These are phyloP conservation scores for Cyberlindnera euphorbiae DNA, from an alignment of 805 yeast species.

Conservation along the genomic window DNA sequence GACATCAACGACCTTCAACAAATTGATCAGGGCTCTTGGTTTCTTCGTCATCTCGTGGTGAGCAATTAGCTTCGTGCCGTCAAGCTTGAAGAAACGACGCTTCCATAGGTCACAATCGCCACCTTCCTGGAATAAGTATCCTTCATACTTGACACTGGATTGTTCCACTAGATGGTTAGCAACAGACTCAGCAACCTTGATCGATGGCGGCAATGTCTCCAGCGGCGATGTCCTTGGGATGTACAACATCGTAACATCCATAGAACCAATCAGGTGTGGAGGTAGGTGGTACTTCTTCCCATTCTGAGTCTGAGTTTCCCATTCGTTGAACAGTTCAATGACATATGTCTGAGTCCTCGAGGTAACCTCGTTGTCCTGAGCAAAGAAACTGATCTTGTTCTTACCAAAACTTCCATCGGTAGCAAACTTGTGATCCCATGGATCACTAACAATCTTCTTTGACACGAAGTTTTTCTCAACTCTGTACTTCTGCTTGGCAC, in stretches of 20 bases:
- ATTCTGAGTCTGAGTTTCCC: constrained; percentile 50
- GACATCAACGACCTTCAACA: constrained; percentile 53
- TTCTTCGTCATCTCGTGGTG: constrained; percentile 65
- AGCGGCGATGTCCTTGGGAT: constrained; percentile 55
- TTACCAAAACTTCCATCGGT: constrained; percentile 88
- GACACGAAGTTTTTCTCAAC: constrained; percentile 44
- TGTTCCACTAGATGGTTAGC: constrained; percentile 34
- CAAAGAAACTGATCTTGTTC: constrained; percentile 59
- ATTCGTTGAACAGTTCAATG: constrained; percentile 72
- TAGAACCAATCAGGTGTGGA: constrained; percentile 61
- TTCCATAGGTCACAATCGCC: constrained; percentile 78
- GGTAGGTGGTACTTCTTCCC: constrained; percentile 29
- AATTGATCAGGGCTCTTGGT: constrained; percentile 71
- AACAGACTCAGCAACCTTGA: constrained; percentile 46
- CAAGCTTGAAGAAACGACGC: constrained; percentile 68
- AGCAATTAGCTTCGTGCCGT: constrained; percentile 69
- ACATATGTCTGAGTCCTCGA: constrained; percentile 48
- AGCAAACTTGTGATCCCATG: constrained; percentile 64
- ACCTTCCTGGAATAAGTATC: constrained; percentile 82
- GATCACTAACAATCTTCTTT: constrained; percentile 44
- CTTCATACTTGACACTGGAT: constrained; percentile 43
- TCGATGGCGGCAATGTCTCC: constrained; percentile 69
- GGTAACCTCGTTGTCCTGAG: constrained; percentile 49
- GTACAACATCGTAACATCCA: constrained; percentile 64
- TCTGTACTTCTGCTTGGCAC: constrained; percentile 33